phyloP scores from a whole-genome alignment of 169 alveolate genomes.

The Eimeria maxima region DNA sequence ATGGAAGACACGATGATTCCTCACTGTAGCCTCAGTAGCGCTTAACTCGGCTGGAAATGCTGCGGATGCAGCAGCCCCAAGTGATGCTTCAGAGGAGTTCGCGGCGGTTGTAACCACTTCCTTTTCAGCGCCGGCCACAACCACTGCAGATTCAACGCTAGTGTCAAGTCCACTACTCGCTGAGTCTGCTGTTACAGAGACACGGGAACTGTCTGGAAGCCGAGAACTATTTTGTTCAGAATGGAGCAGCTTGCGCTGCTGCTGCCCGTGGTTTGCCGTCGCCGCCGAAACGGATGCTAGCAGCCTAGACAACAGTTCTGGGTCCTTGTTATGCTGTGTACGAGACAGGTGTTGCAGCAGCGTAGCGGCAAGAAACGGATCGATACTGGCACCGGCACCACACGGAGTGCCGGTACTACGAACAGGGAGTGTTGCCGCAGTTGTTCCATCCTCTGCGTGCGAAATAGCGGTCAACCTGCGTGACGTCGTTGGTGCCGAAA shows the following conservation, averaged over 20 bases:
- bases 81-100: background rate
- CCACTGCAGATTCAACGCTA: background rate
- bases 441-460: background rate
- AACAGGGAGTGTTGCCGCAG: background rate
- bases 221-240: background rate
- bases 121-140: background rate
- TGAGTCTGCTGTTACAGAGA: background rate
- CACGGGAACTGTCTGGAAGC: background rate
- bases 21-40: background rate
- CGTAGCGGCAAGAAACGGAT: constrained; percentile 50
- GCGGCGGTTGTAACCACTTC: background rate
- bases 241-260: background rate
- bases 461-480: background rate
- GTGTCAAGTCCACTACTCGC: background rate
- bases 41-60: background rate
- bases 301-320: constrained; percentile 30
- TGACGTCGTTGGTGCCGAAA: background rate
- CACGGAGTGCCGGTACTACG: background rate
- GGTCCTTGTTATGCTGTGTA: constrained; percentile 6
- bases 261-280: background rate
- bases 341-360: constrained; percentile 44
- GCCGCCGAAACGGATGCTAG: constrained; percentile 63
- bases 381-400: background rate
- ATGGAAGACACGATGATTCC: background rate
- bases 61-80: background rate